phyloP scores from a whole-genome alignment of 140 eudicot species.

The Senecio squalidus region DNA sequence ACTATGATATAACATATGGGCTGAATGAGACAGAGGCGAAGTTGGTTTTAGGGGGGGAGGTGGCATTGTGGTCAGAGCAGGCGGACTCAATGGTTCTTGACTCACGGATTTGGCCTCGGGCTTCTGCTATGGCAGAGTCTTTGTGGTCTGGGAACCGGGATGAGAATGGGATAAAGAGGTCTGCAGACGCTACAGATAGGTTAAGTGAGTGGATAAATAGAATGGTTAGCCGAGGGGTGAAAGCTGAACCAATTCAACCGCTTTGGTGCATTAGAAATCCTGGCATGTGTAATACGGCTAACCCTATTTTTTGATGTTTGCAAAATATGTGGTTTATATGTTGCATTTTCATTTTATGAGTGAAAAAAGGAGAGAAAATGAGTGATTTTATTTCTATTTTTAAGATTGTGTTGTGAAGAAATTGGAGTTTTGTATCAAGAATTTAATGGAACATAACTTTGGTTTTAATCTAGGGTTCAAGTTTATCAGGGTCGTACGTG shows the following conservation, averaged over 20 bases:
- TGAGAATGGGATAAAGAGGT: slow-evolving; percentile 67
- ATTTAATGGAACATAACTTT: slow-evolving; percentile 3
- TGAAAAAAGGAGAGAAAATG: neutral
- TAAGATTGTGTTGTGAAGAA: slow-evolving; percentile 3
- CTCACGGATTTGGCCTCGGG: slow-evolving; percentile 77
- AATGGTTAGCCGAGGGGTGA: slow-evolving; percentile 79
- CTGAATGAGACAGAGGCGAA: slow-evolving; percentile 52
- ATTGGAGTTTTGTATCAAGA: neutral
- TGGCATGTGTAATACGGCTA: slow-evolving; percentile 78
- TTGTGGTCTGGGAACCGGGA: slow-evolving; percentile 91
- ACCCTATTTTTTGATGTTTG: slow-evolving; percentile 14
- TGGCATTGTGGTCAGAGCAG: slow-evolving; percentile 93
- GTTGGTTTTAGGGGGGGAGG: slow-evolving; percentile 97
- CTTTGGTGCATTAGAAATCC: slow-evolving; percentile 91
- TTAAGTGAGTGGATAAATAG: slow-evolving; percentile 76
- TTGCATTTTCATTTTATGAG: slow-evolving; percentile 17
- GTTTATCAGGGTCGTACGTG: too few relatives aligned
- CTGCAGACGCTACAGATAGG: slow-evolving; percentile 84
- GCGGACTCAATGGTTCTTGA: slow-evolving; percentile 73
- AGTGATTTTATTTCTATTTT: neutral
- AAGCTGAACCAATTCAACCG: slow-evolving; percentile 88
- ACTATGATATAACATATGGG: slow-evolving; percentile 75
- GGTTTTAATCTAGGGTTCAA: too few relatives aligned
- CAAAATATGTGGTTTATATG: neutral
- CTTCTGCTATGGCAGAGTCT: slow-evolving; percentile 72